These are phyloP conservation scores for Paxillus rubicundulus DNA, from an alignment of 768 basidiomycete species.

Conservation along the genomic window DNA sequence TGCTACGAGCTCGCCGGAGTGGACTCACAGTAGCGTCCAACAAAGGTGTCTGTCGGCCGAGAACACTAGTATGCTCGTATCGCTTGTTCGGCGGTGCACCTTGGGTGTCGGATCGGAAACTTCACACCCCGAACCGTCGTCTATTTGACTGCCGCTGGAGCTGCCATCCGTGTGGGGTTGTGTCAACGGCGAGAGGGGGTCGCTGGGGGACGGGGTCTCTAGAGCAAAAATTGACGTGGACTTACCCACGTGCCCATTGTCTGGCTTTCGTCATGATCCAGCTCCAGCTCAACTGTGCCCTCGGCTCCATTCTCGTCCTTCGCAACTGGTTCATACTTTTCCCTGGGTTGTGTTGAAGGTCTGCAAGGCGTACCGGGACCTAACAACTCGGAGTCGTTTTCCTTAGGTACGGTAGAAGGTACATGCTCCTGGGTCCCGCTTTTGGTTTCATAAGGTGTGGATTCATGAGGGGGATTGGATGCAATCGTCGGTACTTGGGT, in stretches of 20 bases:
- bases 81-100: neutral
- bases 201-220: neutral
- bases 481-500: no score
- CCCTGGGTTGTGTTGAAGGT: no score
- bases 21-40: neutral
- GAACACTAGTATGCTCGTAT: neutral
- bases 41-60: neutral
- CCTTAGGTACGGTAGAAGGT: no score
- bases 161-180: neutral
- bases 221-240: neutral
- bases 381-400: no score
- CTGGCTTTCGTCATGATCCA: neutral
- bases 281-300: neutral
- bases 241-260: neutral
- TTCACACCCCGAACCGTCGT: neutral
- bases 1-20: conserved; percentile 1
- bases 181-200: neutral
- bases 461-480: no score
- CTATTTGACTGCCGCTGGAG: neutral
- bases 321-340: no score
- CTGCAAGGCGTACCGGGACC: no score
- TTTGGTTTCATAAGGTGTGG: no score
- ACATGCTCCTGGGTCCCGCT: no score
- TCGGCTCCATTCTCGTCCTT: neutral
- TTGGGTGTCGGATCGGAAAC: neutral